Conservation (phyloP, 306 rosid genomes). For the Quercus variabilis region DNA sequence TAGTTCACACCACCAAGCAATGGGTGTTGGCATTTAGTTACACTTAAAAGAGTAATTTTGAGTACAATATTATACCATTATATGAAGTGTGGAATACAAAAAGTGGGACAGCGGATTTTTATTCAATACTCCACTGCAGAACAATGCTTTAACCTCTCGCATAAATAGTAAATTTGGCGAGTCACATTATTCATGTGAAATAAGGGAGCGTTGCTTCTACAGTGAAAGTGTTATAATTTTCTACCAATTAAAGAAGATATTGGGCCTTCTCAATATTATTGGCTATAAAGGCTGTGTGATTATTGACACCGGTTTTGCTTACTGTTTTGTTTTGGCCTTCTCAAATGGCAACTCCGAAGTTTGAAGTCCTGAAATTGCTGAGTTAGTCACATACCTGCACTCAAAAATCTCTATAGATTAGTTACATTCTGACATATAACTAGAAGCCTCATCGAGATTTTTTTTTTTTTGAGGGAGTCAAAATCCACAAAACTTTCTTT, state of each 20-base stretch:
- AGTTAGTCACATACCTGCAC: constrained; percentile 44
- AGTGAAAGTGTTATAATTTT: too few species aligned
- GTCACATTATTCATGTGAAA: too few species aligned
- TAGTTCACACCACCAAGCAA: background rate
- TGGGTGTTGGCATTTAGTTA: too few species aligned
- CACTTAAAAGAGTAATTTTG: too few species aligned
- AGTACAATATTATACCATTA: too few species aligned
- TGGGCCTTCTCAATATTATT: background rate
- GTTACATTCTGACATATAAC: background rate
- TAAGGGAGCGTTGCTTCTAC: rapidly evolving
- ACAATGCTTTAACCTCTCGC: too few species aligned
- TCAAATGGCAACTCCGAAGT: constrained; percentile 28
- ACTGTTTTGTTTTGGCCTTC: constrained; percentile 39
- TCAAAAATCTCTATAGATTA: background rate
- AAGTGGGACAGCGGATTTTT: too few species aligned
- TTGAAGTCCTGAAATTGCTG: constrained; percentile 48
- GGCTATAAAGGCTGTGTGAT: background rate
- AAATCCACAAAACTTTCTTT: background rate
- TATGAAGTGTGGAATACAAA: too few species aligned
- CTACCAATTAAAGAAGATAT: too few species aligned
- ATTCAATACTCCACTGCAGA: too few species aligned
- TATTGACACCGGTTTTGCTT: constrained; percentile 17
- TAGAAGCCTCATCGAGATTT: background rate
- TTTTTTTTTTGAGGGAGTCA: background rate
- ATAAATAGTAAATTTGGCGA: too few species aligned